These are phyloP conservation scores for Metschnikowia colocasiae DNA, from an alignment of 805 yeast species.

Conservation along the genomic window DNA sequence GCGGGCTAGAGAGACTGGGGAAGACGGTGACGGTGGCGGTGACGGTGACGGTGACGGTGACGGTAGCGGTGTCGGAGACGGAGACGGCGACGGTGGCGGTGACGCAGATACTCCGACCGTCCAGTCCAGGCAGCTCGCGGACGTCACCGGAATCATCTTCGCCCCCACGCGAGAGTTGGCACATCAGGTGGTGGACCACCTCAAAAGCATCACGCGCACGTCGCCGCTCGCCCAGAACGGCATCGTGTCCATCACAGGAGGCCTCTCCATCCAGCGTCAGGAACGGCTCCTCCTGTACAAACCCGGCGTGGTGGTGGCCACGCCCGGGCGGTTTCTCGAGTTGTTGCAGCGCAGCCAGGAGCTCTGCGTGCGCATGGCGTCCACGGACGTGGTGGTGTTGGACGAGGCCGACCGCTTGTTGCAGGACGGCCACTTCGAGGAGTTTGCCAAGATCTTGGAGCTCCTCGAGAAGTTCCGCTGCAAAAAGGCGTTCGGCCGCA, in stretches of 20 bases:
- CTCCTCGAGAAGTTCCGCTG: conserved; percentile 52
- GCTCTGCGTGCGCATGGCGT: conserved; percentile 38
- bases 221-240: conserved; percentile 53
- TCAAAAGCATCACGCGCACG: conserved; percentile 51
- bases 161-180: conserved; percentile 97
- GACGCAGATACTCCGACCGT: too few species aligned
- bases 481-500: conserved; percentile 33
- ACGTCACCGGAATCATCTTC: conserved; percentile 63
- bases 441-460: conserved; percentile 76
- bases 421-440: conserved; percentile 96
- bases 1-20: too few species aligned
- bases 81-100: too few species aligned
- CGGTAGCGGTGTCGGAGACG: too few species aligned
- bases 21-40: too few species aligned
- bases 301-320: conserved; percentile 84
- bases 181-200: conserved; percentile 84
- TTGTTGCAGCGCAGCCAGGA: conserved; percentile 60
- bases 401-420: conserved; percentile 96
- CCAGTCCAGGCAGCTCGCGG: background rate
- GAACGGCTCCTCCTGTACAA: conserved; percentile 69
- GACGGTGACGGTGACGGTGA: too few species aligned
- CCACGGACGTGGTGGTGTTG: conserved; percentile 56
- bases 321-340: conserved; percentile 92
- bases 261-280: conserved; percentile 90
- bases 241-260: conserved; percentile 85